Percentiles rank a stretch among this genome's conserved stretches.
phyloP scores from a whole-genome alignment of 257 asterid species.

The Nicotiana benthamiana region DNA sequence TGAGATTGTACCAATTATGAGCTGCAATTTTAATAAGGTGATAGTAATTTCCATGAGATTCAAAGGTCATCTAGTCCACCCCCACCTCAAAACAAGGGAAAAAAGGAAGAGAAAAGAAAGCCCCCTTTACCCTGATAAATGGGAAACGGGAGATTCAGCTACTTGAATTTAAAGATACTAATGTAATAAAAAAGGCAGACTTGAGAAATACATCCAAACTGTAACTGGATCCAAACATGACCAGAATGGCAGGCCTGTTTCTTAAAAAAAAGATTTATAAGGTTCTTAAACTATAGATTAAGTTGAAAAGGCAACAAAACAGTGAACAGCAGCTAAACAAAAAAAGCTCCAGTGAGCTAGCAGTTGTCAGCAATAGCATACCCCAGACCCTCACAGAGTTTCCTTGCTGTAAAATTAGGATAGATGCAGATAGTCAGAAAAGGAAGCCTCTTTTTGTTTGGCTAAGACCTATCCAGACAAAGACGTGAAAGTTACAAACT shows the following conservation, averaged over 20 bases:
- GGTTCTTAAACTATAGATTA: no score
- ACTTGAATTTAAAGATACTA: background rate
- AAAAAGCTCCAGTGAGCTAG: background rate
- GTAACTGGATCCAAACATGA: background rate
- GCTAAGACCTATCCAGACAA: background rate
- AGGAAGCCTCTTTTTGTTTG: background rate
- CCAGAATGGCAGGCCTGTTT: background rate
- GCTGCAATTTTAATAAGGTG: conserved; percentile 49
- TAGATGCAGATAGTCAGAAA: no score
- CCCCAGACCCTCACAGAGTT: no score
- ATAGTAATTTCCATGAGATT: conserved; percentile 11
- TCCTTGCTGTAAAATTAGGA: no score
- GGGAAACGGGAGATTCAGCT: background rate
- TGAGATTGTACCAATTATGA: conserved; percentile 76
- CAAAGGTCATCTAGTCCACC: background rate
- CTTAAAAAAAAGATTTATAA: background rate
- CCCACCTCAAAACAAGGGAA: background rate
- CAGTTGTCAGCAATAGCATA: no score
- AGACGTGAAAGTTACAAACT: no score
- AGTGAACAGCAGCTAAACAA: background rate
- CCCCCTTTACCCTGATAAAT: background rate
- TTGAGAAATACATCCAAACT: background rate
- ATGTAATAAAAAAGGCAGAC: background rate
- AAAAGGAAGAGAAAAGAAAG: background rate
- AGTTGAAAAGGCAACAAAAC: background rate